Conservation (phyloP, 371 early-diverging fungal genomes). For the Mortierella sp. region DNA sequence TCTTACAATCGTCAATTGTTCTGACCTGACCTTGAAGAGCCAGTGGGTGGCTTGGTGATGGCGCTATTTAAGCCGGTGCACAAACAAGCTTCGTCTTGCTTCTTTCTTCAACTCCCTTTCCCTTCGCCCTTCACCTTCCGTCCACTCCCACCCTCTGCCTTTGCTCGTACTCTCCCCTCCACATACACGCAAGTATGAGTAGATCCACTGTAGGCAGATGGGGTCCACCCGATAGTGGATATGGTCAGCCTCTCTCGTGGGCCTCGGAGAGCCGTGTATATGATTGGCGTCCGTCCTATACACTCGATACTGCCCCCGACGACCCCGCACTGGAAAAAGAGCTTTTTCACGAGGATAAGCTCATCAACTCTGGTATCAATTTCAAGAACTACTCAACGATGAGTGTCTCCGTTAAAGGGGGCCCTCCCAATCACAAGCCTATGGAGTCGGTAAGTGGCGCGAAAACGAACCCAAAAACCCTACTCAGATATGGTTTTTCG, state of each 20-base stretch:
- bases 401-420: conserved; percentile 16
- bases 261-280: conserved; percentile 39
- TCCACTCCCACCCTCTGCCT: neutral
- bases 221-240: no score
- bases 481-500: no score
- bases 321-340: conserved; percentile 20
- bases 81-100: neutral
- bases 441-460: conserved; percentile 8
- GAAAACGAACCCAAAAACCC: no score
- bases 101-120: neutral
- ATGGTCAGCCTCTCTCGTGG: conserved; percentile 12
- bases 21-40: no score
- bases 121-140: neutral
- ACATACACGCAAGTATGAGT: neutral
- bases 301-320: conserved; percentile 21
- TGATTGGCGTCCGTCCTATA: conserved; percentile 31
- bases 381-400: conserved; percentile 32
- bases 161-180: neutral
- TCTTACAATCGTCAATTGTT: no score
- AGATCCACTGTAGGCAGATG: conserved; percentile 31
- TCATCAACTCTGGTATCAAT: conserved; percentile 34
- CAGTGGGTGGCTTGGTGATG: no score
- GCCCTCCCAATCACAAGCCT: conserved; percentile 9
- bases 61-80: no score
- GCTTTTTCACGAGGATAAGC: conserved; percentile 25